Conservation (phyloP, 768 basidiomycete species). For the Suillus ampliporus region DNA sequence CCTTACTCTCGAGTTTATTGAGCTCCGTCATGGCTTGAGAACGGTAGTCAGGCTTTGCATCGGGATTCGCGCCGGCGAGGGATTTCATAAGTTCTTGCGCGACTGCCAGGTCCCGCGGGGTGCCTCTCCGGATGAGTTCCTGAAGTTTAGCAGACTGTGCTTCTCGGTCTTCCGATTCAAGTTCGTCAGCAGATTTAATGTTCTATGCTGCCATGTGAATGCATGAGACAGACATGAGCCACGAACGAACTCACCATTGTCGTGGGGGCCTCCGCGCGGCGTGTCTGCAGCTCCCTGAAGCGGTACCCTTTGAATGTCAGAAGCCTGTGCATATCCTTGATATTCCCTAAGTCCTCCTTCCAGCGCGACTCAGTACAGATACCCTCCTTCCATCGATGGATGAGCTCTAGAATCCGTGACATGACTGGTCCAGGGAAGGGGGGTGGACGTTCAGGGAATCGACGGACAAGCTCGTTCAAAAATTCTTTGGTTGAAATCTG, state of each 20-base stretch:
- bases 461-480: constrained; percentile 95
- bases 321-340: constrained; percentile 96
- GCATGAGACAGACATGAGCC: constrained; percentile 29
- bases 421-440: constrained; percentile 95
- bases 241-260: constrained; percentile 25
- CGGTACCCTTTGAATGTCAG: constrained; percentile 92
- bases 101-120: constrained; percentile 91
- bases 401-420: constrained; percentile 91
- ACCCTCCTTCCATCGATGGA: constrained; percentile 93
- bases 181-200: constrained; percentile 93
- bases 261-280: constrained; percentile 22
- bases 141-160: constrained; percentile 98
- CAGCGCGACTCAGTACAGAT: constrained; percentile 89
- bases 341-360: constrained; percentile 96
- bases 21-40: constrained; percentile 88
- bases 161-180: constrained; percentile 93
- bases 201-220: constrained; percentile 52
- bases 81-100: constrained; percentile 98
- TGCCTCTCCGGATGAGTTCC: constrained; percentile 94
- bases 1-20: constrained; percentile 93
- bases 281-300: constrained; percentile 62
- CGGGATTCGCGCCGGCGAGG: constrained; percentile 93
- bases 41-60: constrained; percentile 92
- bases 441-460: constrained; percentile 97
- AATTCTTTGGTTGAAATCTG: constrained; percentile 98